These are phyloP conservation scores for Flaveria trinervia DNA, from an alignment of 129 eudicot genomes.

Conservation along the genomic window DNA sequence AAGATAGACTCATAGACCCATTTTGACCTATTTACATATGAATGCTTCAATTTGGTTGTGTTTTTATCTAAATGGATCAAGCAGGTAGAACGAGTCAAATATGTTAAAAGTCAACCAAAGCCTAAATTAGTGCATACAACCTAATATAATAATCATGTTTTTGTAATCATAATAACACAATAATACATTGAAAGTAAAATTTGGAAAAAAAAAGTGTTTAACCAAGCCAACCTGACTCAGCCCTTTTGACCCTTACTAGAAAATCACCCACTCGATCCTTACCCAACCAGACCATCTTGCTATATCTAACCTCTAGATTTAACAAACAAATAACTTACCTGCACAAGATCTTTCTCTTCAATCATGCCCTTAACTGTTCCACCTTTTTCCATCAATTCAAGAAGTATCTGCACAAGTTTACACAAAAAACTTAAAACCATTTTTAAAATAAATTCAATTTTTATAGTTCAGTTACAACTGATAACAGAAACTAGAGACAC, in stretches of 20 bases:
- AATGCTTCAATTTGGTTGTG: neutral
- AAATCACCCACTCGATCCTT: slow-evolving; percentile 8
- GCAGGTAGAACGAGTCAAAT: neutral
- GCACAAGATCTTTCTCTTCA: slow-evolving; percentile 90
- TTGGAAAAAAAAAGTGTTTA: neutral
- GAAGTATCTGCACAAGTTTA: slow-evolving; percentile 64
- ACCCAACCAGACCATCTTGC: neutral
- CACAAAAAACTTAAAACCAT: slow-evolving; percentile 7
- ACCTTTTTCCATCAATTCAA: slow-evolving; percentile 91
- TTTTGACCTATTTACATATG: neutral
- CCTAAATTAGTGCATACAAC: neutral
- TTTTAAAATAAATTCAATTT: neutral
- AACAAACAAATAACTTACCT: slow-evolving; percentile 52
- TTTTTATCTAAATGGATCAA: neutral
- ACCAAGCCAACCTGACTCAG: neutral
- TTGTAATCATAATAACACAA: neutral
- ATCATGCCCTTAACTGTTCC: slow-evolving; percentile 92
- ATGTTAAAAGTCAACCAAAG: neutral
- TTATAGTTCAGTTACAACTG: neutral
- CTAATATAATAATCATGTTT: neutral
- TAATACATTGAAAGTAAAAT: no score
- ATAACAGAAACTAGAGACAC: slow-evolving; percentile 8
- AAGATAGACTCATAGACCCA: neutral
- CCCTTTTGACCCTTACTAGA: neutral
- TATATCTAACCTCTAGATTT: slow-evolving; percentile 3